Conservation (phyloP, 345 rosid species). For the Linum trigynum region DNA sequence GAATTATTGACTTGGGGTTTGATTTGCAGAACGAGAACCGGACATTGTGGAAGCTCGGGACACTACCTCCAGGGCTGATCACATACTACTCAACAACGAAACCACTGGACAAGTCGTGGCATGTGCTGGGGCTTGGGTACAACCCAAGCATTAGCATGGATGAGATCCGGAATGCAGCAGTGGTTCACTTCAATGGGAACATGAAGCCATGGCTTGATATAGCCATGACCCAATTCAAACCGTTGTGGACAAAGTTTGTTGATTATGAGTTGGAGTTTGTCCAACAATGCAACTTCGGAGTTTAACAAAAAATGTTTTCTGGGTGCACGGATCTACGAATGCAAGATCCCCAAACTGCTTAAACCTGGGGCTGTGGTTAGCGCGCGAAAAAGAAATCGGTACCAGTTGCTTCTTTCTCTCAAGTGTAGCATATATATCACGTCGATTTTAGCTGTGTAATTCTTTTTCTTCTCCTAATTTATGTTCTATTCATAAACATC, state of each 20-base stretch:
- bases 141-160: slow-evolving; percentile 93
- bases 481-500: neutral
- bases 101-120: slow-evolving; percentile 94
- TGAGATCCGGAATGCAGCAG: slow-evolving; percentile 85
- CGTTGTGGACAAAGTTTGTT: slow-evolving; percentile 80
- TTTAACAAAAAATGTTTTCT: too few species aligned
- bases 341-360: too few species aligned
- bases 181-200: slow-evolving; percentile 90
- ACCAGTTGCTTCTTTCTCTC: neutral
- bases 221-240: slow-evolving; percentile 90
- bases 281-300: slow-evolving; percentile 90
- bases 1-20: neutral
- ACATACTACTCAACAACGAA: slow-evolving; percentile 91
- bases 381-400: neutral
- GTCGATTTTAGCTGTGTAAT: neutral
- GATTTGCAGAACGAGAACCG: slow-evolving; percentile 81
- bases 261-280: slow-evolving; percentile 81
- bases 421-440: neutral
- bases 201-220: slow-evolving; percentile 99
- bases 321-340: too few species aligned
- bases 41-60: slow-evolving; percentile 86
- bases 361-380: neutral
- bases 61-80: slow-evolving; percentile 86
- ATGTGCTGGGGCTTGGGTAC: slow-evolving; percentile 88
- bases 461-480: too few species aligned